A percentile compares a stretch with the other conserved stretches of the same genome.
phyloP scores from a whole-genome alignment of 2,329 filamentous ascomycete genomes.

The Verticillium tricorpus region DNA sequence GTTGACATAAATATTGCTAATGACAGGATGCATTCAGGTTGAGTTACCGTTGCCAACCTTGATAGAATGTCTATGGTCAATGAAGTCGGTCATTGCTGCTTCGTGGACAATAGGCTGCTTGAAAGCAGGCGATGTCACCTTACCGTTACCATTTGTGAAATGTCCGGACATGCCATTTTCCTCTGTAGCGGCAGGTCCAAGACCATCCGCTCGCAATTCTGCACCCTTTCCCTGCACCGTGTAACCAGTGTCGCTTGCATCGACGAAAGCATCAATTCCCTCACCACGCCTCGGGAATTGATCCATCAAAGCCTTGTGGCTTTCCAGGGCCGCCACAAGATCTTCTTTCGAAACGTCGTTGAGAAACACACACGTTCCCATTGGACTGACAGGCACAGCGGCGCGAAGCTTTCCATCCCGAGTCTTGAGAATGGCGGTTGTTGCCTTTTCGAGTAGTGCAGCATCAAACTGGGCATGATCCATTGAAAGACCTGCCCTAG shows the following conservation, averaged over 20 bases:
- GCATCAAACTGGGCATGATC: conserved; percentile 66
- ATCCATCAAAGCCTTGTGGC: conserved; percentile 62
- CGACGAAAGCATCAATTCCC: conserved; percentile 66
- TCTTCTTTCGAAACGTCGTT: conserved; percentile 62
- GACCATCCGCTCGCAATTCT: background rate
- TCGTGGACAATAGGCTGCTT: background rate
- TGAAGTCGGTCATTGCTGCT: background rate
- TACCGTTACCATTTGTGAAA: background rate
- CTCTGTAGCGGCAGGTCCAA: background rate
- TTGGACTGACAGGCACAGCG: conserved; percentile 58
- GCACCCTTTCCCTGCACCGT: conserved; percentile 11
- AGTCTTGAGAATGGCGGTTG: conserved; percentile 65
- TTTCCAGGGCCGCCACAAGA: conserved; percentile 53
- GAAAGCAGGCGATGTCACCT: background rate
- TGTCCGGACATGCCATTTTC: background rate
- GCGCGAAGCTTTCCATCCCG: conserved; percentile 64
- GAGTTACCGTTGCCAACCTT: background rate
- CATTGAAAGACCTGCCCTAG: conserved; percentile 65
- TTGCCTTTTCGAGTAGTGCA: conserved; percentile 59
- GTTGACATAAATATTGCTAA: too few relatives aligned
- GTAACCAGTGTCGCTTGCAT: conserved; percentile 63
- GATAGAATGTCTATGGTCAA: background rate
- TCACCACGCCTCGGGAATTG: conserved; percentile 59
- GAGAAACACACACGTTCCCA: conserved; percentile 63
- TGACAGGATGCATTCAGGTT: background rate